phyloP scores from a whole-genome alignment of 2,329 filamentous ascomycete species.

The Blastomyces emzantsi region DNA sequence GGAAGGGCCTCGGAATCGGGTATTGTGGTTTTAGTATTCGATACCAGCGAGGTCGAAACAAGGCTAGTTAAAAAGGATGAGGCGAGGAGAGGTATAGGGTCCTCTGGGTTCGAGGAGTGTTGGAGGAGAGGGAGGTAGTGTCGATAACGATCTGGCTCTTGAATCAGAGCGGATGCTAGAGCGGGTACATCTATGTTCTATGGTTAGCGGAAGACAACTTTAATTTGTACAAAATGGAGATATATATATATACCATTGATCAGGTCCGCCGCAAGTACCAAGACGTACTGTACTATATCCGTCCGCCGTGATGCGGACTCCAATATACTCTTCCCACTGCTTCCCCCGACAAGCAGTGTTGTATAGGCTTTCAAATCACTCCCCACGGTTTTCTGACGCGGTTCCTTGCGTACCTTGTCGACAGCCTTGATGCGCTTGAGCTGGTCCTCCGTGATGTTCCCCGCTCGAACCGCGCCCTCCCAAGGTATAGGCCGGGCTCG shows the following conservation, averaged over 20 bases:
- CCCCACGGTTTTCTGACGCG: constrained; percentile 74
- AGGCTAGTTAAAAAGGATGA: constrained; percentile 78
- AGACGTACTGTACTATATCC: constrained; percentile 90
- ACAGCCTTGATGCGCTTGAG: constrained; percentile 93
- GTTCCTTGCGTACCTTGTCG: constrained; percentile 91
- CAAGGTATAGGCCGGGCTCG: constrained; percentile 91
- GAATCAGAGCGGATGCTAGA: constrained; percentile 66
- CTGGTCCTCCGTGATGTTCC: constrained; percentile 88
- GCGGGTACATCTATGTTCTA: constrained; percentile 59
- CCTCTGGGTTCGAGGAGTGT: constrained; percentile 72
- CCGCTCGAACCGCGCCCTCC: constrained; percentile 90
- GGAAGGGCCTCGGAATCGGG: constrained; percentile 70
- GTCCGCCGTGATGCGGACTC: constrained; percentile 75
- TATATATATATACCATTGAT: constrained; percentile 58
- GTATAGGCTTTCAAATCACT: constrained; percentile 71
- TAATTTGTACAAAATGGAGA: not conserved
- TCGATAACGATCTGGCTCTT: constrained; percentile 60
- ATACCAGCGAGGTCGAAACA: constrained; percentile 55
- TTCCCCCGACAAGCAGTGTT: constrained; percentile 64
- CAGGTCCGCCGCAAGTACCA: constrained; percentile 80
- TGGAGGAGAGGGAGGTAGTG: constrained; percentile 78
- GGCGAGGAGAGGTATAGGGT: constrained; percentile 80
- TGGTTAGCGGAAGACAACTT: not conserved
- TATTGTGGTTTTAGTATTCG: constrained; percentile 49
- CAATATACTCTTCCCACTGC: constrained; percentile 61